These are phyloP conservation scores for Leptomonas pyrrhocoris DNA, from an alignment of 208 protist genomes.

Conservation along the genomic window DNA sequence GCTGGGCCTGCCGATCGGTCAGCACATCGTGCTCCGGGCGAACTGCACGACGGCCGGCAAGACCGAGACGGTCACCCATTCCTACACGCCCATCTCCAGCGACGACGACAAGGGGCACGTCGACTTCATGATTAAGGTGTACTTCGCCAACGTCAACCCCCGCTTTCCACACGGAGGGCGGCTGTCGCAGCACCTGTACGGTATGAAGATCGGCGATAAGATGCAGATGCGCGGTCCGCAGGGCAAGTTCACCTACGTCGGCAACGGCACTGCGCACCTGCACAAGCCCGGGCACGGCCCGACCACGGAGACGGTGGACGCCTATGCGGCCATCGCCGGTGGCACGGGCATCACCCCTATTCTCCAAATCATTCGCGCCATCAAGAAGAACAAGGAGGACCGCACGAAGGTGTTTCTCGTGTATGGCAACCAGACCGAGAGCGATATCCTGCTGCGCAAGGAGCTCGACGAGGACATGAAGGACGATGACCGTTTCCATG, in stretches of 20 bases:
- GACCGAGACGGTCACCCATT: conserved; percentile 63
- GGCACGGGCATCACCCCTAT: conserved; percentile 94
- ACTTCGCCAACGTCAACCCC: conserved; percentile 81
- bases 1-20: conserved; percentile 83
- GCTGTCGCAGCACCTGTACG: conserved; percentile 88
- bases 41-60: conserved; percentile 47
- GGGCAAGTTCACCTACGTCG: conserved; percentile 90
- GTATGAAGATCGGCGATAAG: conserved; percentile 75
- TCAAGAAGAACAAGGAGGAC: conserved; percentile 72
- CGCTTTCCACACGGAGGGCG: conserved; percentile 89
- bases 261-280: conserved; percentile 40
- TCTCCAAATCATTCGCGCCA: conserved; percentile 90
- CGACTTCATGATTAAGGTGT: conserved; percentile 94
- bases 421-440: conserved; percentile 87
- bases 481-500: conserved; percentile 50
- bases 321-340: conserved; percentile 74
- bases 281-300: conserved; percentile 33
- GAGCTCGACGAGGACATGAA: conserved; percentile 77
- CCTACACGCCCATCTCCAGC: conserved; percentile 92
- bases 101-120: conserved; percentile 91
- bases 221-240: conserved; percentile 90
- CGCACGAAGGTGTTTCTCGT: conserved; percentile 85
- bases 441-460: conserved; percentile 91
- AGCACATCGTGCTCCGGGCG: conserved; percentile 76
- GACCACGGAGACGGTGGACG: conserved; percentile 40